Base-by-base conservation (phyloP, 495 filamentous ascomycete genomes). In the Trichoderma asperelloides region DNA sequence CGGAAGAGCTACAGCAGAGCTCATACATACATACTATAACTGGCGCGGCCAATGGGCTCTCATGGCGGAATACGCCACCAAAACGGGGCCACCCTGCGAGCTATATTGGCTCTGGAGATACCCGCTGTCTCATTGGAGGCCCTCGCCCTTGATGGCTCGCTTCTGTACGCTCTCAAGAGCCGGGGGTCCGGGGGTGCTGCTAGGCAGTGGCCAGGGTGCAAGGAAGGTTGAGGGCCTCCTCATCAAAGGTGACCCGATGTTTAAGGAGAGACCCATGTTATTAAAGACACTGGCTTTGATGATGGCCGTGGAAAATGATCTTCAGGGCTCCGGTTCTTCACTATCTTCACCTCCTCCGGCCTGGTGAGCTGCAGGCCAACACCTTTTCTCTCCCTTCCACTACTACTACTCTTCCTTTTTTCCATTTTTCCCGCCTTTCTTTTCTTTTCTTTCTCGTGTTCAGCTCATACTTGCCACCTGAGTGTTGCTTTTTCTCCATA, bases 31-130 rank as follows among this genome's bases (percentile, higher is more conserved):
- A 41, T 41, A 41, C 40, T 21, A 55, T 6, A 11, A 15, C 55
- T 25, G 55, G 30, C 23, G 30, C 25, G 55, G 27, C 55, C 55
- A 60, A 60, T 60, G 55, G 55, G 23, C 55, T 15, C 15, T 18
- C 4, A 30, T 28, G 23, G 55, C 55, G 55, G 55, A 60, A 8
- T 3, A 25, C 55, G 55, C 55, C 55, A 60, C 55, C 55, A 16
- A 30, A 11, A 28, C 55, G 55, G 55, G 55, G n/a, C 23, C 55
- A 51, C 47, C 21, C 47, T 51, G 47, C 47, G n/a, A 27, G 55
- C 55, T 60, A 60, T 30, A 27, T 60, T 60, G 27, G 55, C 55
- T 28, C 55, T 60, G 55, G 27, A 60, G 55, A 60, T 60, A 60
- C 27, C 55, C 55, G 55, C 55, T 18, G 55, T 60, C 23, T 25